phyloP scores from a whole-genome alignment of 495 filamentous ascomycete genomes.

The Penicillium diatomitis region DNA sequence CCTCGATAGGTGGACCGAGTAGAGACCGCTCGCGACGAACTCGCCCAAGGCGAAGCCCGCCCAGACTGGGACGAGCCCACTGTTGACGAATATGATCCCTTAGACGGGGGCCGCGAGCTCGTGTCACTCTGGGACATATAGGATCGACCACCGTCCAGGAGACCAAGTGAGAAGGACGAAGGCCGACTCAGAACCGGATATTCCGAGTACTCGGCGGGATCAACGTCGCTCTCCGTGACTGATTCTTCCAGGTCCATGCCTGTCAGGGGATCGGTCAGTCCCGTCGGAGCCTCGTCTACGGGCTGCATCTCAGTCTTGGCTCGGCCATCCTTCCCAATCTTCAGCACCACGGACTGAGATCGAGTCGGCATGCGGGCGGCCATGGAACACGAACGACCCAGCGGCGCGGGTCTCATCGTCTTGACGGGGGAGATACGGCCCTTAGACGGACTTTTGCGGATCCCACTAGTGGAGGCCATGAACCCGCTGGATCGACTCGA shows the following conservation, averaged over 20 bases:
- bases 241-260: constrained; percentile 41
- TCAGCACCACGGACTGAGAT: constrained; percentile 50
- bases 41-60: constrained; percentile 34
- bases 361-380: constrained; percentile 25
- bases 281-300: constrained; percentile 35
- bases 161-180: constrained; percentile 53
- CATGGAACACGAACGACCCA: constrained; percentile 25
- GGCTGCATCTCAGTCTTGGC: constrained; percentile 63
- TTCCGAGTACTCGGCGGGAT: constrained; percentile 58
- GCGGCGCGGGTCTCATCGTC: constrained; percentile 18
- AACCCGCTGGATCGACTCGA: constrained; percentile 20
- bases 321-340: constrained; percentile 61
- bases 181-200: constrained; percentile 57
- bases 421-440: constrained; percentile 35
- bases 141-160: constrained; percentile 43
- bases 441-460: constrained; percentile 39
- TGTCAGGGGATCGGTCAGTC: constrained; percentile 31
- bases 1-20: constrained; percentile 22
- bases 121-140: constrained; percentile 44
- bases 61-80: constrained; percentile 34
- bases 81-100: constrained; percentile 41
- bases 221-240: constrained; percentile 38
- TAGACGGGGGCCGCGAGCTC: constrained; percentile 43
- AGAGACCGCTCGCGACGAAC: constrained; percentile 19
- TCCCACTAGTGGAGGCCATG: constrained; percentile 29